Evolutionary conservation across 768 basidiomycete genomes (phyloP), one percentile per base, ranked within the genome.

Genomic region (Calocybe cyanea): DNA sequence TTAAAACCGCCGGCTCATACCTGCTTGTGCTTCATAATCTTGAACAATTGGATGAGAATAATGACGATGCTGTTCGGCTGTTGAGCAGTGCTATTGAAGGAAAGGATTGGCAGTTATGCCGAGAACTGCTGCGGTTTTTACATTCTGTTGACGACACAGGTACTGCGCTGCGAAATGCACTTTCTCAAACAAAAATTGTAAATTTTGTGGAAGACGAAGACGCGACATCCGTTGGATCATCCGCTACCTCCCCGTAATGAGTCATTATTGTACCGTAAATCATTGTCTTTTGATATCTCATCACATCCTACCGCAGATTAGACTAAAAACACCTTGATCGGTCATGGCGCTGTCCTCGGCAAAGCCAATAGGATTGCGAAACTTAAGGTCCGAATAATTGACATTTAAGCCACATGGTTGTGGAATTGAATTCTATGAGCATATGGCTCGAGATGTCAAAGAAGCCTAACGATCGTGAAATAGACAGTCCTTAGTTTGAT

Each of bases 81-180:
- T 69, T 99, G 41, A 78, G 77, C 38, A 77, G 76, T 46, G 93
- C 93, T 7, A 73, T 91, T 15, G 77, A 78, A 6, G 80, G 76
- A 3, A 80, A 86, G 49, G 92, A 96, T 41, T 96, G 87, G 84
- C 83, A 90, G 58, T 72, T 99, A 9, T 96, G 89, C 66, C 81
- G 88, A 47, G 95, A 98, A 60, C 73, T 99, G 11, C 68, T 97
- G 13, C 82, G 95, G 15, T 99, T 99, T 67, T 64, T 98, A 38
- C 89, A 87, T 61, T 93, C 89, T 2, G 87, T 95, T 40, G 95
- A 97, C 60, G 89, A 93, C 33, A 81, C 83, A 0, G 95, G 94
- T 24, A 63, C 63, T 13, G 84, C 83, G 3, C 71, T 93, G 45
- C 73, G 72, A 44, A 70, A 75, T 49, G 88, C 84, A 1, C 63